These are phyloP conservation scores for Elsinoe batatas DNA, from an alignment of 2,329 filamentous ascomycete species.

Conservation along the genomic window DNA sequence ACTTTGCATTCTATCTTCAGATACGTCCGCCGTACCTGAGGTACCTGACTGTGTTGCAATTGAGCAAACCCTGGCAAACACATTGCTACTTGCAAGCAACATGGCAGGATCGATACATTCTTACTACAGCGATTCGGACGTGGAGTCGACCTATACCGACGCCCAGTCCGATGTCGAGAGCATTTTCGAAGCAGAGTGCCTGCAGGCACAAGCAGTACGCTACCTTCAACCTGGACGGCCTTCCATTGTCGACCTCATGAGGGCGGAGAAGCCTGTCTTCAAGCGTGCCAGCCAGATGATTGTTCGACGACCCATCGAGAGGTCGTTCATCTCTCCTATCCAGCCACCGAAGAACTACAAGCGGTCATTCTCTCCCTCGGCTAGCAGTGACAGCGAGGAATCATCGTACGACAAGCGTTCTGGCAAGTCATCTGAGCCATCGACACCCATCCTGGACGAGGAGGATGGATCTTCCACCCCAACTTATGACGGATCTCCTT, in stretches of 20 bases:
- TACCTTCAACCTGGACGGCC: slow-evolving; percentile 7
- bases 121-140: slow-evolving; percentile 11
- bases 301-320: slow-evolving; percentile 8
- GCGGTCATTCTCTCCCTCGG: slow-evolving; percentile 1
- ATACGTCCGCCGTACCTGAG: neutral
- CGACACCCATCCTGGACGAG: slow-evolving; percentile 11
- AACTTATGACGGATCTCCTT: slow-evolving; percentile 8
- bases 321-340: slow-evolving; percentile 12
- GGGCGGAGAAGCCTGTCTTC: slow-evolving; percentile 12
- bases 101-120: slow-evolving; percentile 11
- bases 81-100: slow-evolving; percentile 1
- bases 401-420: neutral
- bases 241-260: slow-evolving; percentile 13
- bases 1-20: neutral
- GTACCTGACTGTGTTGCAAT: neutral
- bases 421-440: slow-evolving; percentile 3
- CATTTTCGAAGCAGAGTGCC: slow-evolving; percentile 9
- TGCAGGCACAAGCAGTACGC: slow-evolving; percentile 8
- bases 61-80: neutral
- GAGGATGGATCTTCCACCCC: slow-evolving; percentile 8
- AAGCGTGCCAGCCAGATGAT: slow-evolving; percentile 13
- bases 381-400: neutral
- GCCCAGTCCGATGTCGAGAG: slow-evolving; percentile 8
- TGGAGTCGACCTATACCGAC: slow-evolving; percentile 1
- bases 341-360: slow-evolving; percentile 11